Evolutionary conservation across 257 asterid genomes (phyloP), one percentile per base, ranked within the genome.

Genomic region (Vinca minor): DNA sequence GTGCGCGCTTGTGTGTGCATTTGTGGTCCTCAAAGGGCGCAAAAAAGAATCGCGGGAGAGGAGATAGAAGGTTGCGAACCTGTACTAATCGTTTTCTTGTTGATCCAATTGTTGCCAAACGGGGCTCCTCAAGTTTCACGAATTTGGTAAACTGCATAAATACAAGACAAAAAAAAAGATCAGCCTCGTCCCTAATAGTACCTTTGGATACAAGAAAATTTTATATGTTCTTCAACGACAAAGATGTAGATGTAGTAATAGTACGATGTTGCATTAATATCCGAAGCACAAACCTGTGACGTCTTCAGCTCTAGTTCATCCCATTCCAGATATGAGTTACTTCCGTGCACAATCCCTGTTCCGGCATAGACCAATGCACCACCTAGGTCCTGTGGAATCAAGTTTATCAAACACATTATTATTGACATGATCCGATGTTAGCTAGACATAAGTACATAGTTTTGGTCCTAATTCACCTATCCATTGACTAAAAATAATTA

Each of bases 261-360:
- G 38, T 50, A 28, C 26, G 0, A 36, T n/a, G 46, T 28, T 42
- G 18, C 42, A 38, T 1, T n/a, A 59, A 34, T 45, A 62, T 4
- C 57, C 23, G 45, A 46, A 65, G 65, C 36, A 49, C 81, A 69
- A 73, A 87, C 96, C 95, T 90, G 97, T 58, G 96, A 87, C 12
- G 82, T 87, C 87, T 90, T 89, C 53, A 89, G 85, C 74, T 89
- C 91, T 54, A 89, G 82, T 61, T 89, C 97, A 69, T 90, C 88
- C 97, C 96, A 90, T 75, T 90, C 97, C 50, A 78, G 73, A 45
- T 85, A 60, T 32, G 96, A 72, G 66, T 82, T 66, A 73, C 97
- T 90, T 64, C 96, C 97, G 50, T 90, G 81, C 18, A 85, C 96
- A 39, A 90, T 87, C 66, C 96, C 97, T 1, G 92, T 85, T 73